Base-by-base conservation (phyloP, 768 basidiomycete genomes). In the Tulasnella sp. region DNA sequence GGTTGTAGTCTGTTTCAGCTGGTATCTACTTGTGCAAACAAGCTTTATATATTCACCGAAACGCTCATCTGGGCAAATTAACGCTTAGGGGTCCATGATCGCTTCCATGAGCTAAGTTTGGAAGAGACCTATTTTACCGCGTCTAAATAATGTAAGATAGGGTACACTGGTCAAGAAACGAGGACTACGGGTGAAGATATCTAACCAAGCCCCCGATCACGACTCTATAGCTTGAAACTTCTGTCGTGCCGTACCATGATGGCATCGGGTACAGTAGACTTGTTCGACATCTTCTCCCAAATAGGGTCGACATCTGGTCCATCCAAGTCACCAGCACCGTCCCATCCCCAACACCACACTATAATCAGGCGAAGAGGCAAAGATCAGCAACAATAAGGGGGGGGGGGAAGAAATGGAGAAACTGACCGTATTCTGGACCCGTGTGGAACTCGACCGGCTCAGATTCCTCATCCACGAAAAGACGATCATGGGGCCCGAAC, bases 321-420 rank as follows among this genome's bases (percentile, higher is more conserved):
- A 81, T 98, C 97, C 34, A 99, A 89, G 84, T 99, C 97, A 27
- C 97, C 97, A 3, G 97, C 97, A 19, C 97, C 97, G 83, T 99
- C 97, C 97, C 97, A 99, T 27, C 97, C 97, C 97, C 97, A 98
- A 84, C 97, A 99, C 97, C 97, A 98, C 18, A 99, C 97, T 98
- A 83, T 56, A 18, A 46, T 73, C 80, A 46, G 68, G 21, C 31
- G 48, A 71, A 42, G 56, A 38, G 42, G 18, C 27, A 16, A 31
- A 46, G 1, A 46, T 40, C 24, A 71, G 74, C 9, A 76, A n/a
- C 58, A 76, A 46, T 5, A 2, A 21, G 10, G 36, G 40, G 56
- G 48, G 14, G 14, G 34, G 8, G 12, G 27, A 18, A 58, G 36
- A 36, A 44, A 72, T 42, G 31, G 31, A 21, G 52, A 44, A 44